Evolutionary conservation across 768 basidiomycete species (phyloP).

Genomic region (Tricholoma sp.): DNA sequence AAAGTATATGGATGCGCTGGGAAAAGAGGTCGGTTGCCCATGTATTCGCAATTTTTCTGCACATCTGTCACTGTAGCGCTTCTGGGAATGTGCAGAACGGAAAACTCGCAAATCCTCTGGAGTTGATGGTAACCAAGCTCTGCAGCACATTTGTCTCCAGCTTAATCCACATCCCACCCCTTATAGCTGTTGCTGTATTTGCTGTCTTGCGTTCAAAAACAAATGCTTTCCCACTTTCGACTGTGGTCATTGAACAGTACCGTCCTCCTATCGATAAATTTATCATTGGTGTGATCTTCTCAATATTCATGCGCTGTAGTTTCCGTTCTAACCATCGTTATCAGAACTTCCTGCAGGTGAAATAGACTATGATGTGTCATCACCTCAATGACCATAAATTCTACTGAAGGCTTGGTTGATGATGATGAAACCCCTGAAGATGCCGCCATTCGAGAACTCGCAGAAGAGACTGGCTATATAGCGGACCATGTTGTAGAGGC

Average conservation of each 20-base stretch:
- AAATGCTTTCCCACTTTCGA: slow-evolving; percentile 66
- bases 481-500: slow-evolving; percentile 59
- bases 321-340: not conserved
- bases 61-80: slow-evolving; percentile 39
- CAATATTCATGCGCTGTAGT: not conserved
- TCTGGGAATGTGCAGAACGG: slow-evolving; percentile 90
- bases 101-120: slow-evolving; percentile 73
- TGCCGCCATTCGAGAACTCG: slow-evolving; percentile 82
- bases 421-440: slow-evolving; percentile 76
- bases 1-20: slow-evolving; percentile 72
- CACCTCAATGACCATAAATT: not conserved
- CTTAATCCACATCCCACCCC: not conserved
- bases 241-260: slow-evolving; percentile 88
- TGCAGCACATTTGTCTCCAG: too few relatives aligned
- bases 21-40: slow-evolving; percentile 50
- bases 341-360: slow-evolving; percentile 35
- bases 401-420: slow-evolving; percentile 67
- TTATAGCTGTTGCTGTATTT: slow-evolving; percentile 76
- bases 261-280: slow-evolving; percentile 80
- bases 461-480: slow-evolving; percentile 90
- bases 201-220: slow-evolving; percentile 75
- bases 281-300: slow-evolving; percentile 52
- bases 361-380: not conserved
- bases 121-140: slow-evolving; percentile 59
- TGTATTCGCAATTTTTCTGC: not conserved